Percentiles rank a stretch among this genome's conserved stretches.
Conservation (phyloP, 2,329 filamentous ascomycete genomes). For the Aspergillus japonicus region DNA sequence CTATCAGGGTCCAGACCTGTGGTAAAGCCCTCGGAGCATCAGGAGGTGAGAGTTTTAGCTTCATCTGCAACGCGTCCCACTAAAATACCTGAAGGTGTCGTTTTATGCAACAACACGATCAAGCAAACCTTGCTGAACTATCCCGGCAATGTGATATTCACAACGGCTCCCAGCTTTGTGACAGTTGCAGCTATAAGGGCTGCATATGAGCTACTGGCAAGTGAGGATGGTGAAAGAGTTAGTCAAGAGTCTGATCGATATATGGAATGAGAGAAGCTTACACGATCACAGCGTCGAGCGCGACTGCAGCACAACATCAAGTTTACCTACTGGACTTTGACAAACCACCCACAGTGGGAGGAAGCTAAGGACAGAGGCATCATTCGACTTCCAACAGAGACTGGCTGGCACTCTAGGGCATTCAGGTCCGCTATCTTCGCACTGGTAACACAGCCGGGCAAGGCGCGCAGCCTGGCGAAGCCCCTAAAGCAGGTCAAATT, state of each 20-base stretch:
- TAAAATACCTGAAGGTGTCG: background rate
- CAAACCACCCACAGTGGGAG: slow-evolving; percentile 4
- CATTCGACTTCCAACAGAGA: slow-evolving; percentile 8
- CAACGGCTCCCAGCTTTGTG: slow-evolving; percentile 14
- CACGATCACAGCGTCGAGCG: slow-evolving; percentile 7
- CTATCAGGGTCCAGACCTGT: slow-evolving; percentile 27
- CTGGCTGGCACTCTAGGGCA: slow-evolving; percentile 2
- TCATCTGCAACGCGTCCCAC: background rate
- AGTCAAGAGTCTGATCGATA: background rate
- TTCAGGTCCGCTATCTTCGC: slow-evolving; percentile 12
- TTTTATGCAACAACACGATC: slow-evolving; percentile 12
- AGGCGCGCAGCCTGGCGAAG: slow-evolving; percentile 1
- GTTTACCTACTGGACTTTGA: slow-evolving; percentile 11
- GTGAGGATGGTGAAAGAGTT: slow-evolving; percentile 13
- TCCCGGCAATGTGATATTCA: slow-evolving; percentile 12
- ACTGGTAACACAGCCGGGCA: background rate
- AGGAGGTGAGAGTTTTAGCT: slow-evolving; percentile 23
- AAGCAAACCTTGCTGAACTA: slow-evolving; percentile 15
- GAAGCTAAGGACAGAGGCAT: slow-evolving; percentile 4
- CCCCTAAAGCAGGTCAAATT: slow-evolving; percentile 1
- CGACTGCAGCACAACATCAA: slow-evolving; percentile 10
- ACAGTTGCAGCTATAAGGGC: slow-evolving; percentile 11
- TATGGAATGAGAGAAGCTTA: background rate
- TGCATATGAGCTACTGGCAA: slow-evolving; percentile 10
- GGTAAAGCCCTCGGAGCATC: slow-evolving; percentile 26